Evolutionary conservation across 305 asterid genomes (phyloP), one percentile per base, ranked within the genome.

Genomic region (Vinca major): DNA sequence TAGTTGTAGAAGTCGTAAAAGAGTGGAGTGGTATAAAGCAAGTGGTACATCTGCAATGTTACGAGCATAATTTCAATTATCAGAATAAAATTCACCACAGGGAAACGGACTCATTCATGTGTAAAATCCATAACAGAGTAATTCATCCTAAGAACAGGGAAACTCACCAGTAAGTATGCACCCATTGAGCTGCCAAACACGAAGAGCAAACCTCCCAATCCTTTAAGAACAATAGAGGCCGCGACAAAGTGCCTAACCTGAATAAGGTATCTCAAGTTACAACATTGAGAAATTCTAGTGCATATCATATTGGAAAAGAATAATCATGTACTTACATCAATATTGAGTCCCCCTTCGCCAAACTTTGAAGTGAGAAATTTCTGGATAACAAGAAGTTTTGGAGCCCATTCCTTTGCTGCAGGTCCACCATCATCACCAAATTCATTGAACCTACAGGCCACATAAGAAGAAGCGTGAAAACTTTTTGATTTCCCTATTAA

Each of bases 361-460:
- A 89, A 44, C 55, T 76, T 80, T 57, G 84, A 80, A 44, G 83
- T 80, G 1, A 87, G 70, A 58, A 61, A 54, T 65, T 79, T 75
- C 82, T 88, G 84, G 74, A 83, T 66, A 44, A 76, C 74, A 63
- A 78, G 84, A 77, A 92, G 70, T 80, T 88, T 92, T 62, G 95
- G 90, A 74, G 89, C 88, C 88, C 85, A 82, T 70, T 78, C 89
- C 81, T 87, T 81, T 65, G 89, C 94, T 50, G 95, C 90, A 10
- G 96, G 87, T 7, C 98, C 98, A 72, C 97, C 97, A 70, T 88
- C 88, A 26, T 84, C 88, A 60, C 97, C 97, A 74, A 90, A 86
- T 65, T 90, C 97, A 63, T 81, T 78, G 83, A 84, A 90, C 96
- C 98, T 92, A 57, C 40, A 74, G n/a, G 14, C 58, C 56, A 58